Evolutionary conservation across 1,284 basidiomycete genomes (phyloP), one percentile per base, ranked within the genome.

Genomic region (Heterobasidion occidentale): DNA sequence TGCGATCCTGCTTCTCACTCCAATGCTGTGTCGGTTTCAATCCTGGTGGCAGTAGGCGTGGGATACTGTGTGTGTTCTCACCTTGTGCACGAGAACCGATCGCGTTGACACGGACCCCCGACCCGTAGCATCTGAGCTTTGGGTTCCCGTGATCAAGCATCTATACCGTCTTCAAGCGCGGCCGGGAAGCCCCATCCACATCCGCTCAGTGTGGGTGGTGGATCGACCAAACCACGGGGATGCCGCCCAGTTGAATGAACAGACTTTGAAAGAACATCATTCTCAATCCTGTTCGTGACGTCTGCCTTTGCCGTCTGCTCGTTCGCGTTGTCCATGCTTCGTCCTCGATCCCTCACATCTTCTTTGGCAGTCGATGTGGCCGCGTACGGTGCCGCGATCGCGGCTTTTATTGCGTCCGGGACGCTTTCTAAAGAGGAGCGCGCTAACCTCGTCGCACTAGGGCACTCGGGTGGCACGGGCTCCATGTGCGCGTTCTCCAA

Each of bases 201-300:
- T 54, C 27, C 12, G 33, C 12, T 42, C 36, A 15, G 38, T 52
- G 9, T 54, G 52, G 52, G 52, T 36, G 12, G 45, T 54, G 9
- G 52, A 54, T 17, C 14, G 52, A 9, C 78, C 75, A 27, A 80
- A 74, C 51, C 79, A 82, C 52, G 79, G 79, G 5, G 76, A 80
- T 54, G 70, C 78, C n/a, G 79, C 74, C 9, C 60, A 72, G 1
- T 56, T 79, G 36, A 81, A 81, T 56, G 65, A 66, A 34, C 65
- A 61, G 20, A 58, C 66, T 7, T 67, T 53, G 19, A 42, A 53
- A 17, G 17, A 33, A 19, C 34, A 36, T 36, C n/a, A 51, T 27
- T n/a, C 46, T 14, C 11, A 51, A 27, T 20, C 17, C 34, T 51
- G 49, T 51, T 15, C 12, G 49, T 51, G 11, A 19, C 19, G 19